Conservation (phyloP, 306 rosid species). For the Pueraria montana region DNA sequence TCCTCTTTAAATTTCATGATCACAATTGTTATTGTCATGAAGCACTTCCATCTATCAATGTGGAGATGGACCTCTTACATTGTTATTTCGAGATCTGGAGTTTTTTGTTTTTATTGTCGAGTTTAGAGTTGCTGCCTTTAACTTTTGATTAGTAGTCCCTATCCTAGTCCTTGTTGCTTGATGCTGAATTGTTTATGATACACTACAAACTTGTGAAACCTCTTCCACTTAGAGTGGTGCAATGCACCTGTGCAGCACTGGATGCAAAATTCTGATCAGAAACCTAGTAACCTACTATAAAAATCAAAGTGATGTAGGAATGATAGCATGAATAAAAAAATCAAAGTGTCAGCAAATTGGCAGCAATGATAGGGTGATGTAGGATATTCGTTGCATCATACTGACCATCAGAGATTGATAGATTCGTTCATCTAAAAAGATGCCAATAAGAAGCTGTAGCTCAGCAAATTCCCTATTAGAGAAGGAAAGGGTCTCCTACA, state of each 20-base stretch:
- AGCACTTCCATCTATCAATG: not conserved
- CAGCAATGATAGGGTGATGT: too few relatives aligned
- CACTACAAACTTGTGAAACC: not conserved
- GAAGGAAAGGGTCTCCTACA: too few relatives aligned
- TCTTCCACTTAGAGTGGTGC: slow-evolving; percentile 29
- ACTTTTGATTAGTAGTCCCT: slow-evolving; percentile 10
- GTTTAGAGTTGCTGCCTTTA: too few relatives aligned
- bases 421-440: too few relatives aligned
- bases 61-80: slow-evolving; percentile 22
- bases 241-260: not conserved
- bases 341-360: too few relatives aligned
- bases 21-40: not conserved
- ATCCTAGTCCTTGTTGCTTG: slow-evolving; percentile 15
- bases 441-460: too few relatives aligned
- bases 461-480: too few relatives aligned
- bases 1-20: not conserved
- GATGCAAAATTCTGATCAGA: slow-evolving; percentile 13
- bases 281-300: not conserved
- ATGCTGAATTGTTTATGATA: not conserved
- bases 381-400: too few relatives aligned
- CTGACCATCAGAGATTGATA: too few relatives aligned
- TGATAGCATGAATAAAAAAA: too few relatives aligned
- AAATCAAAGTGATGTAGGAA: too few relatives aligned
- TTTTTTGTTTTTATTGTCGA: slow-evolving; percentile 23
- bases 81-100: slow-evolving; percentile 14